phyloP scores from a whole-genome alignment of 2,329 filamentous ascomycete species.

The Talaromyces piceae region DNA sequence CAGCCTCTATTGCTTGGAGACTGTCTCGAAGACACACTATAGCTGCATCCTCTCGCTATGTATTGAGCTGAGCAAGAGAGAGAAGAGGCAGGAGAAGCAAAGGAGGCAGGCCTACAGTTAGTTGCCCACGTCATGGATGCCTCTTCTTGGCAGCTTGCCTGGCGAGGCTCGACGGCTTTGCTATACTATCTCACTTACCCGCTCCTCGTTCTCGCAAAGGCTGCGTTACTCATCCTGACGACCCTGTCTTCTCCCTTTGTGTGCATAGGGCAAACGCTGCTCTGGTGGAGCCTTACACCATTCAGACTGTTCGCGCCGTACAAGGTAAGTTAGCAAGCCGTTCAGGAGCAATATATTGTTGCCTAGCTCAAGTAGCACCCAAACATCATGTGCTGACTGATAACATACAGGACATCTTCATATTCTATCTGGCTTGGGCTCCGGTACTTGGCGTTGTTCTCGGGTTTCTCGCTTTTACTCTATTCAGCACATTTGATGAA shows the following conservation, averaged over 20 bases:
- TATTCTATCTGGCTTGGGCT: slow-evolving; percentile 60
- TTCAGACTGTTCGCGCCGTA: slow-evolving; percentile 46
- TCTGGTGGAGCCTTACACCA: slow-evolving; percentile 40
- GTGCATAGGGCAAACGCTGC: slow-evolving; percentile 37
- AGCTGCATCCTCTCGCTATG: too few species aligned
- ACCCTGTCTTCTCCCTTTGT: slow-evolving; percentile 37
- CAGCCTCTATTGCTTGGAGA: too few species aligned
- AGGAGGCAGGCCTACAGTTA: neutral
- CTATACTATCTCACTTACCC: slow-evolving; percentile 32
- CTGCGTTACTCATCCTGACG: slow-evolving; percentile 19
- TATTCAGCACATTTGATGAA: slow-evolving; percentile 49
- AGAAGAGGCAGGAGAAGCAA: neutral
- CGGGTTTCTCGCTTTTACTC: slow-evolving; percentile 53
- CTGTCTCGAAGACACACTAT: too few species aligned
- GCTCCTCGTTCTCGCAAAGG: slow-evolving; percentile 32
- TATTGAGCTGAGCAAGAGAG: neutral
- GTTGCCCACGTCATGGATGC: too few species aligned
- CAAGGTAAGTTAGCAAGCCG: slow-evolving; percentile 29
- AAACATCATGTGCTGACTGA: neutral
- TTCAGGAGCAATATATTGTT: too few species aligned
- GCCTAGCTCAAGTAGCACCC: too few species aligned
- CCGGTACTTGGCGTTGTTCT: slow-evolving; percentile 58
- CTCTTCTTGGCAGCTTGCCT: slow-evolving; percentile 30
- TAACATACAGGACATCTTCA: slow-evolving; percentile 34
- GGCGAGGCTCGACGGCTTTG: slow-evolving; percentile 15